phyloP scores from a whole-genome alignment of 306 rosid species.

The Prunus dulcis region DNA sequence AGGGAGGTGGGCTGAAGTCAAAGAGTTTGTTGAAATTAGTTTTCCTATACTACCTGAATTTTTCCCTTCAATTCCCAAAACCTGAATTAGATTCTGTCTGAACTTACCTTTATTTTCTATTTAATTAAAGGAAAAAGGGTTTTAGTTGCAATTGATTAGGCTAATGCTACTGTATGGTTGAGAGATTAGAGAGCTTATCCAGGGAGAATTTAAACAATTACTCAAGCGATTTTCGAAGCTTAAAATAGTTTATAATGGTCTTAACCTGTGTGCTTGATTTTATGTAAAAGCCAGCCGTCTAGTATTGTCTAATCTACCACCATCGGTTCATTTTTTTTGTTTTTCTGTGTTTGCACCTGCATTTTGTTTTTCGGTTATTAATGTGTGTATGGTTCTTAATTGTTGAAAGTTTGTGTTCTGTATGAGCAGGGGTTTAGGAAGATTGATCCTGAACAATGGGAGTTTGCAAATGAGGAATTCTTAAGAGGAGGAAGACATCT shows the following conservation, averaged over 20 bases:
- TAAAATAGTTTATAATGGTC: neutral
- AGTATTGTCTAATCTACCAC: neutral
- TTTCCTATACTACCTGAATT: neutral
- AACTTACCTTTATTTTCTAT: neutral
- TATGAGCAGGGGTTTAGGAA: conserved; percentile 38
- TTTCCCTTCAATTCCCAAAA: neutral
- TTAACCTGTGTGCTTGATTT: neutral
- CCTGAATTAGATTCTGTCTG: neutral
- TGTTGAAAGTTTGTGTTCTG: neutral
- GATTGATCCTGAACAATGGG: conserved; percentile 46
- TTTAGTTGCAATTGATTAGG: neutral
- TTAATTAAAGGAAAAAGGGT: neutral
- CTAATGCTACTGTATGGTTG: neutral
- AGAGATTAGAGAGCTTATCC: neutral
- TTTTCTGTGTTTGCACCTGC: neutral
- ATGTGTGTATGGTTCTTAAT: neutral
- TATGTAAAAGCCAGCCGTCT: neutral
- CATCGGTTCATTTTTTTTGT: neutral
- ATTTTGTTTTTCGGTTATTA: neutral
- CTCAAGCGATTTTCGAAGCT: neutral
- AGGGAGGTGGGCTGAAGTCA: neutral
- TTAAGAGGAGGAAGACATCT: conserved; percentile 39
- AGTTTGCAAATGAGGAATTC: conserved; percentile 43
- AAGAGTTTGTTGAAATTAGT: neutral
- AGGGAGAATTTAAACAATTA: neutral